Percentiles rank a stretch among this genome's conserved stretches.
Evolutionary conservation across 805 yeast genomes (phyloP).

Genomic region (Wickerhamomyces bovis): DNA sequence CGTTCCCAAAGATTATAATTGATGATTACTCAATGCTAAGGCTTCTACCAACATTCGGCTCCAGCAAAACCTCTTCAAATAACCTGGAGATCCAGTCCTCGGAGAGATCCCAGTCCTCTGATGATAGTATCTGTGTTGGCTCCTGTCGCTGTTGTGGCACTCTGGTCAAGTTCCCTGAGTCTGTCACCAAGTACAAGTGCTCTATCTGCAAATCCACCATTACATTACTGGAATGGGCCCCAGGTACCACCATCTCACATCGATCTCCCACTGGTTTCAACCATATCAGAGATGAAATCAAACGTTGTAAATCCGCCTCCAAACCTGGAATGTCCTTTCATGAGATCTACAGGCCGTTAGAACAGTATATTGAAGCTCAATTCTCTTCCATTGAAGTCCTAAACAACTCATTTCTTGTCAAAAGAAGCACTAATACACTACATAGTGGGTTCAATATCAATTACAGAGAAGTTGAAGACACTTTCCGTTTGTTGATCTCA

Average conservation of each 20-base stretch:
- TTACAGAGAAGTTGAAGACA: conserved; percentile 37
- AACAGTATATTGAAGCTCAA: conserved; percentile 36
- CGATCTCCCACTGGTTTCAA: background rate
- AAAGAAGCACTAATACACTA: conserved; percentile 7
- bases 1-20: background rate
- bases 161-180: conserved; percentile 31
- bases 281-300: conserved; percentile 1
- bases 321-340: conserved; percentile 9
- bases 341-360: conserved; percentile 43
- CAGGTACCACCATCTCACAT: background rate
- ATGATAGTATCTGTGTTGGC: conserved; percentile 2
- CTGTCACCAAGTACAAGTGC: conserved; percentile 45
- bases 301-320: conserved; percentile 4
- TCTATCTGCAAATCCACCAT: conserved; percentile 53
- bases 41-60: background rate
- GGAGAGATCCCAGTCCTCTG: background rate
- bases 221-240: conserved; percentile 13
- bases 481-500: conserved; percentile 39
- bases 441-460: conserved; percentile 38
- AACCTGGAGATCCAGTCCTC: background rate
- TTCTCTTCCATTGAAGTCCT: conserved; percentile 44
- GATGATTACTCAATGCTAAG: background rate
- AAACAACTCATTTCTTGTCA: conserved; percentile 46
- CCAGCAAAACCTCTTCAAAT: background rate
- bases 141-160: conserved; percentile 46